These are phyloP conservation scores for Multifurca ochricompacta DNA, from an alignment of 768 basidiomycete species.

Conservation along the genomic window DNA sequence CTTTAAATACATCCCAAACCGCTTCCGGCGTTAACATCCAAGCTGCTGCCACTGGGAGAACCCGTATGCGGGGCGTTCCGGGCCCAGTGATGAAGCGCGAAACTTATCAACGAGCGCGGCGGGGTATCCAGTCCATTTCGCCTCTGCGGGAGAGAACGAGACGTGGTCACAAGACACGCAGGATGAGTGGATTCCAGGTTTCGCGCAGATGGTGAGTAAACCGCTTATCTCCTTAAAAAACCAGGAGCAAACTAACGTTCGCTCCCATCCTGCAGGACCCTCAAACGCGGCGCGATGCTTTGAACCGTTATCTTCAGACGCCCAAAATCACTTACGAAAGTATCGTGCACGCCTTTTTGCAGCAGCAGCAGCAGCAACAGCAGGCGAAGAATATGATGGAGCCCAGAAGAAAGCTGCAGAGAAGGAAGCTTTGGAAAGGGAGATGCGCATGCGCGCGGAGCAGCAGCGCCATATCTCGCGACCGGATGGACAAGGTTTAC, in stretches of 20 bases:
- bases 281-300: conserved; percentile 2
- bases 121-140: not conserved
- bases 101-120: not conserved
- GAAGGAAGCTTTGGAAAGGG: conserved; percentile 9
- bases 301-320: conserved; percentile 7
- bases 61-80: not conserved
- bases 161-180: conserved; percentile 2
- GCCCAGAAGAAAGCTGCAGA: conserved; percentile 7
- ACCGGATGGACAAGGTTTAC: conserved; percentile 10
- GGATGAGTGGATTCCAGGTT: conserved; percentile 12
- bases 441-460: not conserved
- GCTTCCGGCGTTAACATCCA: not conserved
- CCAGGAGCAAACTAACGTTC: not conserved
- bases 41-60: not conserved
- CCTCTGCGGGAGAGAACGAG: not conserved
- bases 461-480: conserved; percentile 4
- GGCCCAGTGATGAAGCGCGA: not conserved
- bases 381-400: conserved; percentile 1
- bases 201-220: conserved; percentile 10
- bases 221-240: not conserved
- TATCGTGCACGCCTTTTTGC: conserved; percentile 2
- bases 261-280: conserved; percentile 1
- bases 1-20: conserved; percentile 1
- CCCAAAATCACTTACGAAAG: conserved; percentile 9
- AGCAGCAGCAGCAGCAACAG: not conserved